Percentiles rank a stretch among this genome's conserved stretches.
These are phyloP conservation scores for Eimeria acervulina DNA, from an alignment of 169 alveolate genomes.

Conservation along the genomic window DNA sequence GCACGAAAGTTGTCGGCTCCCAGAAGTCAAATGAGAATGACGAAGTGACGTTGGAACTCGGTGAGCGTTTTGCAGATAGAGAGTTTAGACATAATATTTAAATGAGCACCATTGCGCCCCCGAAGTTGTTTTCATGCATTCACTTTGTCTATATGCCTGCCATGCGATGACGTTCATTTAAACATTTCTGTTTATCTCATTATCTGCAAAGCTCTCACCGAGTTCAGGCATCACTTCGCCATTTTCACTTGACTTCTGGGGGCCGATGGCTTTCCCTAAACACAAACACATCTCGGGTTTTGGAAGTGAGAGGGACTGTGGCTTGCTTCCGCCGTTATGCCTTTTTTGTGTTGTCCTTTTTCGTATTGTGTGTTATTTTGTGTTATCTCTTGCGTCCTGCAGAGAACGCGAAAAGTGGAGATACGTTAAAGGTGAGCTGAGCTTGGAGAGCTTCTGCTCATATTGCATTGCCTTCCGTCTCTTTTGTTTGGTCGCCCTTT, in stretches of 20 bases:
- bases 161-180: too few relatives aligned
- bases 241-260: too few relatives aligned
- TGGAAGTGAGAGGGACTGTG: too few relatives aligned
- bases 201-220: too few relatives aligned
- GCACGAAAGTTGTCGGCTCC: constrained; percentile 88
- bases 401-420: constrained; percentile 82
- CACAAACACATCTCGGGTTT: too few relatives aligned
- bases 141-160: too few relatives aligned
- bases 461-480: not conserved
- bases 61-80: constrained; percentile 67
- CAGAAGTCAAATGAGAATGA: constrained; percentile 94
- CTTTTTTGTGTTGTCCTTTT: not conserved
- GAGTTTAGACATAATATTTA: not conserved
- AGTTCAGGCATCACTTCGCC: too few relatives aligned
- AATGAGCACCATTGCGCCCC: too few relatives aligned
- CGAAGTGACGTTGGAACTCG: constrained; percentile 84
- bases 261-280: too few relatives aligned
- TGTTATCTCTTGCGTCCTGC: not conserved
- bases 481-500: too few relatives aligned
- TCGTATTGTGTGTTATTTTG: not conserved
- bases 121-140: too few relatives aligned
- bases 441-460: not conserved
- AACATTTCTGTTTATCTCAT: too few relatives aligned
- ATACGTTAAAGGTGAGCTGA: constrained; percentile 44
- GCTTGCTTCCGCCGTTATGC: not conserved